phyloP scores from a whole-genome alignment of 768 basidiomycete species.

The Suillus luteus region DNA sequence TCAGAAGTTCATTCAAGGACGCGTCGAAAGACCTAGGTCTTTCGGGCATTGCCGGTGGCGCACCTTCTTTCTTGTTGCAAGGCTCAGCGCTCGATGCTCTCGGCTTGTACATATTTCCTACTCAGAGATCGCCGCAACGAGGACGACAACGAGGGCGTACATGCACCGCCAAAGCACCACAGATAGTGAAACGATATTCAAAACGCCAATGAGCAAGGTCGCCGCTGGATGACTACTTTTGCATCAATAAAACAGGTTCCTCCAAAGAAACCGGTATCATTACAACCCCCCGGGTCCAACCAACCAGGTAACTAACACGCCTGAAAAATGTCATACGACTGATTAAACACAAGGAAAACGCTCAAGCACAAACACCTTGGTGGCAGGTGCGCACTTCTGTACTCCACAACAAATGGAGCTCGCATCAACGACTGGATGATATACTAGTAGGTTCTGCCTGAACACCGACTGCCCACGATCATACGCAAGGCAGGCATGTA shows the following conservation, averaged over 20 bases:
- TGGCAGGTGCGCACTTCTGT: not conserved
- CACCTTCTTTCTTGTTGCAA: not conserved
- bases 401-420: not conserved
- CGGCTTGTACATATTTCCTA: too few species aligned
- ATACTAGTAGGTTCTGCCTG: not conserved
- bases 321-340: not conserved
- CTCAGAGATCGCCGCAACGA: too few species aligned
- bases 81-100: too few species aligned
- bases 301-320: not conserved
- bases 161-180: too few species aligned
- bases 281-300: not conserved
- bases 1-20: not conserved
- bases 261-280: too few species aligned
- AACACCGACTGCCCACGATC: not conserved
- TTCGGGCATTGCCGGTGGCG: not conserved
- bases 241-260: not conserved
- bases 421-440: not conserved
- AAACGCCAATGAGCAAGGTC: too few species aligned
- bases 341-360: not conserved
- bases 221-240: too few species aligned
- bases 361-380: not conserved
- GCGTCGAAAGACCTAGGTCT: not conserved
- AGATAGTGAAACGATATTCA: too few species aligned
- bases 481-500: too few species aligned
- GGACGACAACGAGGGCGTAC: too few species aligned